A percentile compares a stretch with the other conserved stretches of the same genome.
These are phyloP conservation scores for Monosporascus sp. DNA, from an alignment of 2,329 filamentous ascomycete species.

Conservation along the genomic window DNA sequence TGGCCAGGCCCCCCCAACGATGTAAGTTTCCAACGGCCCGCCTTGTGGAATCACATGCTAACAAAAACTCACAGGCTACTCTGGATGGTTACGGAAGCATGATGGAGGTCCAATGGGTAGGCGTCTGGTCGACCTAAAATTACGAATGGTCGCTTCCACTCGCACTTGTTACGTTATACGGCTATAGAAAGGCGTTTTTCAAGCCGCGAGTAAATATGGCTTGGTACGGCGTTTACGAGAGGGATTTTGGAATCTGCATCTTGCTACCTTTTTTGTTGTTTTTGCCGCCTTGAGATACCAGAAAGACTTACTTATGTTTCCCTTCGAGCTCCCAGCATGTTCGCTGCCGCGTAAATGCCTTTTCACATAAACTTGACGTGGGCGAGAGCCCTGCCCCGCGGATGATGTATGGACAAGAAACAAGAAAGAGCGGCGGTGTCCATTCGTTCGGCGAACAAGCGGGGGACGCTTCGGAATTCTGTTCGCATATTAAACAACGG, in stretches of 20 bases:
- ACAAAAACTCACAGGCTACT: slow-evolving; percentile 15
- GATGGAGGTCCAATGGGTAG: slow-evolving; percentile 29
- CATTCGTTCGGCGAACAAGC: too few species aligned
- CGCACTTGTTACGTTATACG: too few species aligned
- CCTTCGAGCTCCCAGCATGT: background rate
- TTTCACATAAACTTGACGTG: too few species aligned
- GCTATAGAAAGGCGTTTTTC: background rate
- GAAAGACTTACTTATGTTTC: background rate
- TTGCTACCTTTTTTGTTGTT: background rate
- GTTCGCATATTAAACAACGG: too few species aligned
- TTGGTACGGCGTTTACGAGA: background rate
- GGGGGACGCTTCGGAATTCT: too few species aligned
- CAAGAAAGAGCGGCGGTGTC: too few species aligned
- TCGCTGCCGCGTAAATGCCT: too few species aligned
- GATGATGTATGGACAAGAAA: too few species aligned
- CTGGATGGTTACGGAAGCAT: slow-evolving; percentile 25
- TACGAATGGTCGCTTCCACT: background rate
- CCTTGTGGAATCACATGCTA: slow-evolving; percentile 4
- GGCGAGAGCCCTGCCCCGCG: too few species aligned
- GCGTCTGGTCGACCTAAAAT: slow-evolving; percentile 14
- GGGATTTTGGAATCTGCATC: background rate
- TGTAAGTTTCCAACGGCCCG: slow-evolving; percentile 13
- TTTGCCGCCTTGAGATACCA: background rate
- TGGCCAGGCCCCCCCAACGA: slow-evolving; percentile 32
- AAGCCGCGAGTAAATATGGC: background rate